Conservation (phyloP, 2,329 filamentous ascomycete genomes). For the Talaromyces sp. region DNA sequence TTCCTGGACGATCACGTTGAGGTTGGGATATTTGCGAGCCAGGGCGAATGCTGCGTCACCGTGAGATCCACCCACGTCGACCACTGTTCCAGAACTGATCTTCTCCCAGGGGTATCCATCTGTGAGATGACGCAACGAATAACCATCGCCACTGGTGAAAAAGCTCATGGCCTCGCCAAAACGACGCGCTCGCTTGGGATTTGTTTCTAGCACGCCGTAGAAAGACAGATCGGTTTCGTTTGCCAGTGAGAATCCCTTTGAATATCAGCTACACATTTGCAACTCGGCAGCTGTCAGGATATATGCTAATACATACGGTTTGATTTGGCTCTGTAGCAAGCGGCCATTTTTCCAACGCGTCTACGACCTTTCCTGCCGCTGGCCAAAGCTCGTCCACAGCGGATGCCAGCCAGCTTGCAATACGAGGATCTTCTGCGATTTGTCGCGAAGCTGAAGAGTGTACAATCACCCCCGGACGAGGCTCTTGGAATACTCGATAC, state of each 20-base stretch:
- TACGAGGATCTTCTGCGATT: constrained; percentile 1
- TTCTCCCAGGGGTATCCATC: constrained; percentile 7
- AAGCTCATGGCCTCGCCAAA: constrained; percentile 7
- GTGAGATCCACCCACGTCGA: constrained; percentile 7
- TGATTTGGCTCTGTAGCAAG: constrained; percentile 1
- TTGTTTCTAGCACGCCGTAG: constrained; percentile 1
- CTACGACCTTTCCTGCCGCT: neutral
- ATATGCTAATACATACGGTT: neutral
- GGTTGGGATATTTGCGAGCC: neutral
- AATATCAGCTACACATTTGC: neutral
- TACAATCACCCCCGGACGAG: neutral
- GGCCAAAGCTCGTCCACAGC: constrained; percentile 7
- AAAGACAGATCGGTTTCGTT: constrained; percentile 6
- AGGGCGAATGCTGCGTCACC: constrained; percentile 9
- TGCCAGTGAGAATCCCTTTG: constrained; percentile 3
- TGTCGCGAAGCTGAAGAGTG: constrained; percentile 6
- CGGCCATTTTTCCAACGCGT: constrained; percentile 9
- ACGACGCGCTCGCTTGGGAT: constrained; percentile 2
- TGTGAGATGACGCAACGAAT: neutral
- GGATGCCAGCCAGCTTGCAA: neutral
- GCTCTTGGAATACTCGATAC: constrained; percentile 4
- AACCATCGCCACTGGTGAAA: constrained; percentile 4
- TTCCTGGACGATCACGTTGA: constrained; percentile 8
- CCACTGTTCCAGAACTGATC: neutral
- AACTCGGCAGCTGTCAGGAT: neutral